A percentile compares a stretch with the other conserved stretches of the same genome.
phyloP scores from a whole-genome alignment of 1,139 yeast species.

The Arxiozyma telluris region DNA sequence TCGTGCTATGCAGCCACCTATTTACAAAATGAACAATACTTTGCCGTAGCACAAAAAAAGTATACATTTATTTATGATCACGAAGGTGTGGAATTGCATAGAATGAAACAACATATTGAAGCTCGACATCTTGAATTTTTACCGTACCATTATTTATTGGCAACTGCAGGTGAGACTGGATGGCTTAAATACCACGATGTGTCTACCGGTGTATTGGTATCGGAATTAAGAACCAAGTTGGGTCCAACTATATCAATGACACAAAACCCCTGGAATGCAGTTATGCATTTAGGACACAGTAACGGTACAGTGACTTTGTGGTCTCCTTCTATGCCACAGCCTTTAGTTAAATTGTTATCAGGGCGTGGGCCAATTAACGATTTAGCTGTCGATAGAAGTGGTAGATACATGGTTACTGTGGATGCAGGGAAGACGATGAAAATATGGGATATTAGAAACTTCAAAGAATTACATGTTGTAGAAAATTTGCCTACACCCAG shows the following conservation, averaged over 20 bases:
- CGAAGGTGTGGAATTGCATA: constrained; percentile 84
- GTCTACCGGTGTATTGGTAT: constrained; percentile 78
- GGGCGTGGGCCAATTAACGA: constrained; percentile 84
- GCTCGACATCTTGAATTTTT: constrained; percentile 75
- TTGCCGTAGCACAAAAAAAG: constrained; percentile 95
- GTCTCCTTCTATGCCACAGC: constrained; percentile 85
- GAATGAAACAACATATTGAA: constrained; percentile 83
- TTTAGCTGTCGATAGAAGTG: constrained; percentile 82
- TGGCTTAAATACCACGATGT: constrained; percentile 89
- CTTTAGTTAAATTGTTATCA: constrained; percentile 73
- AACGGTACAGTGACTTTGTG: constrained; percentile 90
- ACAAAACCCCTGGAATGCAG: constrained; percentile 94
- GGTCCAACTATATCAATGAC: constrained; percentile 87
- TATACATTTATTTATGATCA: constrained; percentile 88
- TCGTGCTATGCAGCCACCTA: constrained; percentile 85
- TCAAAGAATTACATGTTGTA: constrained; percentile 55
- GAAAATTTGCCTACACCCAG: constrained; percentile 82
- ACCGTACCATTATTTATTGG: constrained; percentile 84
- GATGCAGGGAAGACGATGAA: constrained; percentile 81
- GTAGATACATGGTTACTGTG: constrained; percentile 87
- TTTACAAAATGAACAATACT: constrained; percentile 84
- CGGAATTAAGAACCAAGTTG: constrained; percentile 75
- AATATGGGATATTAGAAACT: constrained; percentile 89
- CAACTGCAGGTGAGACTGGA: constrained; percentile 84
- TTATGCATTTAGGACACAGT: constrained; percentile 85